Percentiles rank a stretch among this genome's conserved stretches.
phyloP scores from a whole-genome alignment of 805 yeast genomes.

The Cyberlindnera euphorbiiphila region DNA sequence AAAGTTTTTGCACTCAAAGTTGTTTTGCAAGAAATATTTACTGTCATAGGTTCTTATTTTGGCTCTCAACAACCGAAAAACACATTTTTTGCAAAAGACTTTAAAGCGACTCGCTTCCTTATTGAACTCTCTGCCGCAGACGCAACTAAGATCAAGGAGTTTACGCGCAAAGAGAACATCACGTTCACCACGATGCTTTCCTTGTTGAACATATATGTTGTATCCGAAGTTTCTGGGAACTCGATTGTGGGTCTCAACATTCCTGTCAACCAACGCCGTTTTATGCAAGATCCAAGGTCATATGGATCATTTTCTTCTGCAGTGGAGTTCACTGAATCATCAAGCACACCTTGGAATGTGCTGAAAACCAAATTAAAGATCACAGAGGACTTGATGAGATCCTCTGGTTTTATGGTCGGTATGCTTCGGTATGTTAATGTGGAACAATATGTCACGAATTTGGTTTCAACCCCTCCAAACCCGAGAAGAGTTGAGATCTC shows the following conservation, averaged over 20 bases:
- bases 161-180: constrained; percentile 6
- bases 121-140: constrained; percentile 1
- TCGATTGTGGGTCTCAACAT: not conserved
- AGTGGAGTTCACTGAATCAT: not conserved
- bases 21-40: not conserved
- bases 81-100: not conserved
- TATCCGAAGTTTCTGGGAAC: not conserved
- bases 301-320: constrained; percentile 12
- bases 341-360: not conserved
- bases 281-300: constrained; percentile 2
- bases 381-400: not conserved
- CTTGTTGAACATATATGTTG: constrained; percentile 1
- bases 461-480: not conserved
- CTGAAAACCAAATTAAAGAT: not conserved
- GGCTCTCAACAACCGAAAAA: not conserved
- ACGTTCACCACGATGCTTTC: constrained; percentile 9
- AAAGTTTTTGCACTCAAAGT: not conserved
- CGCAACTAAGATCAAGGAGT: constrained; percentile 2
- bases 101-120: constrained; percentile 1
- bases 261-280: constrained; percentile 12
- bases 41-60: not conserved
- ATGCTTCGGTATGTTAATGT: constrained; percentile 6
- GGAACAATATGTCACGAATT: constrained; percentile 1
- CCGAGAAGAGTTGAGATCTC: constrained; percentile 9
- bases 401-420: constrained; percentile 7